These are phyloP conservation scores for Paratinospora sagittata DNA, from an alignment of 164 flowering plant species.

Conservation along the genomic window DNA sequence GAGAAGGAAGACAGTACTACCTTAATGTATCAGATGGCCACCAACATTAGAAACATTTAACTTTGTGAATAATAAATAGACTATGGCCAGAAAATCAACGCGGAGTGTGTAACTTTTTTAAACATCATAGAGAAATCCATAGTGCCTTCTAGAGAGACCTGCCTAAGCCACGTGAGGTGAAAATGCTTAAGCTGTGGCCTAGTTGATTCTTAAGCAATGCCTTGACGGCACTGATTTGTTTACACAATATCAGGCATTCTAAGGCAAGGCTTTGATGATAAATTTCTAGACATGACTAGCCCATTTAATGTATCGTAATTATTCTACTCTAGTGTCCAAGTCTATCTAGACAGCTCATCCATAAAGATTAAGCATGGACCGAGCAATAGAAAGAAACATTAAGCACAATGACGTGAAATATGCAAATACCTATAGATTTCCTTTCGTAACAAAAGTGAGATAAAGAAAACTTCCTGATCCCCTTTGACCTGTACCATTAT, in stretches of 20 bases:
- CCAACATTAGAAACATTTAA: background rate
- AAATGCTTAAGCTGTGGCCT: background rate
- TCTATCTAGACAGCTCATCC: background rate
- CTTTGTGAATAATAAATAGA: no score
- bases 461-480: slow-evolving; percentile 64
- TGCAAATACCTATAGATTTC: slow-evolving; percentile 50
- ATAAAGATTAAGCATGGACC: background rate
- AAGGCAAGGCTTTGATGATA: background rate
- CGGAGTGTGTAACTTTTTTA: background rate
- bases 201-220: no score
- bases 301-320: no score
- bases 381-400: background rate
- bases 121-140: background rate
- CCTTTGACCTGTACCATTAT: slow-evolving; percentile 49
- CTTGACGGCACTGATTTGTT: background rate
- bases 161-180: background rate
- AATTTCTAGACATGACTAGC: background rate
- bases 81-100: background rate
- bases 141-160: background rate
- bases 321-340: no score
- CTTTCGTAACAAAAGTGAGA: slow-evolving; percentile 47
- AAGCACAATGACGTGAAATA: background rate
- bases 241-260: background rate
- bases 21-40: background rate
- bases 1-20: background rate